These are phyloP conservation scores for Fusarium piperis DNA, from an alignment of 2,329 filamentous ascomycete species.

Conservation along the genomic window DNA sequence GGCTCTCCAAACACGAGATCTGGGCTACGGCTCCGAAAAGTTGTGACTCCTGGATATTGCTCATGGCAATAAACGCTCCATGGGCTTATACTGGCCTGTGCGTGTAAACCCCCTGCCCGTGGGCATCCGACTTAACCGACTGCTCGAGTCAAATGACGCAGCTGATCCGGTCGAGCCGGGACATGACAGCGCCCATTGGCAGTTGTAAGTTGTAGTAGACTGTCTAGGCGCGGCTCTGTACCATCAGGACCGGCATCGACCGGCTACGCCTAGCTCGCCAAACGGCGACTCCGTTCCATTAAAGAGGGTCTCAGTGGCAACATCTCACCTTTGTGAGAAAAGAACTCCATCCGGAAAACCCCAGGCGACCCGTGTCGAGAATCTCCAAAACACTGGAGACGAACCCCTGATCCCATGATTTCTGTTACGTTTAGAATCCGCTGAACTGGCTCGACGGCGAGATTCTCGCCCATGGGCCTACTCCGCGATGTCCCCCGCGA, in stretches of 20 bases:
- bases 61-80: not conserved
- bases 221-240: conserved; percentile 1
- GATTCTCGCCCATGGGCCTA: not conserved
- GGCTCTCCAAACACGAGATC: not conserved
- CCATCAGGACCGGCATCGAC: conserved; percentile 29
- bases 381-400: conserved; percentile 13
- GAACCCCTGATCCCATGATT: not conserved
- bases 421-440: conserved; percentile 28
- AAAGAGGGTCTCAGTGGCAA: conserved; percentile 26
- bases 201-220: not conserved
- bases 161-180: conserved; percentile 16
- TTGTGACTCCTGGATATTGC: conserved; percentile 24
- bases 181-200: not conserved
- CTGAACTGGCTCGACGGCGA: not conserved
- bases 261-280: conserved; percentile 7
- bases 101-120: not conserved
- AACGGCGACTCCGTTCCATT: conserved; percentile 15
- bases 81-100: conserved; percentile 26
- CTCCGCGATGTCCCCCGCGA: conserved; percentile 29
- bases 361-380: conserved; percentile 12
- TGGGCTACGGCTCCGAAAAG: not conserved
- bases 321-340: not conserved
- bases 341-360: not conserved
- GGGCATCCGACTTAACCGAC: conserved; percentile 39
- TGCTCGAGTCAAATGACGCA: conserved; percentile 7